Base-by-base conservation (phyloP, 106 monocot species). In the Cymbidium sinense region DNA sequence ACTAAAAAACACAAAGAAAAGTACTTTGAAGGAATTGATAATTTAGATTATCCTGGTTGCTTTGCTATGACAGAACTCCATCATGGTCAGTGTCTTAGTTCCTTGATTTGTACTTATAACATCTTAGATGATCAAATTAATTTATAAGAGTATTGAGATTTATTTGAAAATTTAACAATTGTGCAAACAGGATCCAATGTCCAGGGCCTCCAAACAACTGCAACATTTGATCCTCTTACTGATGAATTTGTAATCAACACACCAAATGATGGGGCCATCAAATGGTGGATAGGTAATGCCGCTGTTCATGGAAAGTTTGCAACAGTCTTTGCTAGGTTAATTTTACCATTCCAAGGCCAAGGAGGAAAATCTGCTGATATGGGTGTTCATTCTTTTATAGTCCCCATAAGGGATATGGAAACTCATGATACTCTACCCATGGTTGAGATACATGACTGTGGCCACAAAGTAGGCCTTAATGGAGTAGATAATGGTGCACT, bases 241-340 rank as follows among this genome's bases (percentile, higher is more conserved):
- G 98, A 95, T 77, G 94, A 99, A 83, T 95, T 99, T 69, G 76
- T 99, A 43, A 87, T 99, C 18, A 44, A 94, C 54, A 99, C 98
- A 4, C 98, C 98, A 1, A 90, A 99, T 77, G 98, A 99, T 80
- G 98, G 98, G 37, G 98, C 98, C 25, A 92, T 99, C 39, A 99
- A 99, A 70, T 99, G 98, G 98, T 99, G 98, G 98, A 99, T 99
- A 62, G 98, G 98, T 17, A 99, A 99, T 82, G 94, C 98, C 13
- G 94, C 98, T 54, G 76, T 87, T 69, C 98, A 99, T 76, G 98
- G 98, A 73, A 99, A 99, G 77, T 95, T 95, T 78, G 98, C 98
- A 0, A 89, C 94, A 2, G 94, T 95, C 27, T 99, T 99, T 80
- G 98, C 98, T 9, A 87, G 58, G 75, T 54, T 99, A 52, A 87